Conservation (phyloP, 2,329 filamentous ascomycete species). For the Hawksworthiomyces lignivorus region DNA sequence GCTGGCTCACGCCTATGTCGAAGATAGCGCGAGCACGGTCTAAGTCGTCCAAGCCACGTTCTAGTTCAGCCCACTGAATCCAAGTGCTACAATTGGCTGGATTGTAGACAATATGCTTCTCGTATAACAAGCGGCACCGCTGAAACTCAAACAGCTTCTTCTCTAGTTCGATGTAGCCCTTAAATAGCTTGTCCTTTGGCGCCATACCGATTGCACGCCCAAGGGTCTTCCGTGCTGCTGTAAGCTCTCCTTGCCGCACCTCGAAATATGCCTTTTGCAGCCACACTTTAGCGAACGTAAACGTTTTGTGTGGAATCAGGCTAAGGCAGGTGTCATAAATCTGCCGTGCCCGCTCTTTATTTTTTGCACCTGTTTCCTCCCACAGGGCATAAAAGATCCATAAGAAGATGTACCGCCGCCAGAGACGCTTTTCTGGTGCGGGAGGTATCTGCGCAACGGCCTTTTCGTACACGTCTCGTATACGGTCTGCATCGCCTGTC, state of each 20-base stretch:
- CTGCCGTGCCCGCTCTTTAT: slow-evolving; percentile 70
- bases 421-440: slow-evolving; percentile 93
- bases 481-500: slow-evolving; percentile 70
- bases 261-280: slow-evolving; percentile 90
- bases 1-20: slow-evolving; percentile 78
- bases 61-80: slow-evolving; percentile 93
- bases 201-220: slow-evolving; percentile 89
- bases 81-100: slow-evolving; percentile 84
- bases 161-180: slow-evolving; percentile 87
- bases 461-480: slow-evolving; percentile 89
- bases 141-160: slow-evolving; percentile 90
- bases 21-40: slow-evolving; percentile 86
- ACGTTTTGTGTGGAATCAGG: slow-evolving; percentile 88
- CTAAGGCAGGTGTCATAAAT: slow-evolving; percentile 86
- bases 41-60: slow-evolving; percentile 82
- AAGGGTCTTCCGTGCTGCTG: slow-evolving; percentile 76
- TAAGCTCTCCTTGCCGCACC: slow-evolving; percentile 75
- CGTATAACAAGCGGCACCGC: slow-evolving; percentile 82
- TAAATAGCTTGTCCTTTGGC: slow-evolving; percentile 92
- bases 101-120: slow-evolving; percentile 92
- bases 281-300: slow-evolving; percentile 97
- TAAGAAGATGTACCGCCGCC: slow-evolving; percentile 93
- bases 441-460: slow-evolving; percentile 94
- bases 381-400: slow-evolving; percentile 97
- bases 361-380: slow-evolving; percentile 82